Evolutionary conservation across 108 stramenopile genomes (phyloP).

Genomic region (Tribonema minus): DNA sequence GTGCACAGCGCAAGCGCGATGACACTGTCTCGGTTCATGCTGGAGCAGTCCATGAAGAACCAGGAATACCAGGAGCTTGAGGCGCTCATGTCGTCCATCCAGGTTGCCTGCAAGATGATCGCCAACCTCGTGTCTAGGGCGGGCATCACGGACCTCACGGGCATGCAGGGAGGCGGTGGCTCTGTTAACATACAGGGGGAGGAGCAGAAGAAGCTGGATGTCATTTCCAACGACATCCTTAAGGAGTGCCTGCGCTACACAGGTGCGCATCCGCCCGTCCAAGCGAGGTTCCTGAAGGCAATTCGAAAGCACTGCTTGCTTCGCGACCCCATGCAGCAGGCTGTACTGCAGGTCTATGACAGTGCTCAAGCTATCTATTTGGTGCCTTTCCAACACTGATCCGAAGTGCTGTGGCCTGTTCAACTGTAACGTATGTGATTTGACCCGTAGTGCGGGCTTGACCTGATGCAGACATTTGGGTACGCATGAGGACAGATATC

Average conservation of each 20-base stretch:
- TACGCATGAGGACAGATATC: too few relatives aligned
- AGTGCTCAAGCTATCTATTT: too few relatives aligned
- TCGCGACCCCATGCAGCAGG: too few relatives aligned
- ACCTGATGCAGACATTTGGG: too few relatives aligned
- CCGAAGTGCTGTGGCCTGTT: too few relatives aligned
- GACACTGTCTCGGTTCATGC: slow-evolving; percentile 57
- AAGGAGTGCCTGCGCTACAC: slow-evolving; percentile 56
- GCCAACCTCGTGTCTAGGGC: slow-evolving; percentile 52
- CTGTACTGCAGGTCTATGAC: too few relatives aligned
- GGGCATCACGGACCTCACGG: slow-evolving; percentile 62
- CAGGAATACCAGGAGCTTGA: slow-evolving; percentile 29
- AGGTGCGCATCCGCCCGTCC: slow-evolving; percentile 37
- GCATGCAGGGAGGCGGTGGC: slow-evolving; percentile 60
- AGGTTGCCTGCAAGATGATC: slow-evolving; percentile 72
- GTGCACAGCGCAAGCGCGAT: slow-evolving; percentile 21
- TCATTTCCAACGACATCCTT: slow-evolving; percentile 57
- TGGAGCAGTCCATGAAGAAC: slow-evolving; percentile 47
- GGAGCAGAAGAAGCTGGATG: slow-evolving; percentile 70
- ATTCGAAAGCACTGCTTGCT: too few relatives aligned
- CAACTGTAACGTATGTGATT: too few relatives aligned
- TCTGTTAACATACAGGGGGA: slow-evolving; percentile 75
- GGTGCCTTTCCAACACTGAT: too few relatives aligned
- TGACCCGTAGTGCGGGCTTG: too few relatives aligned
- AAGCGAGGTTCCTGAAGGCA: too few relatives aligned
- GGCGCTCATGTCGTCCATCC: slow-evolving; percentile 70